Conservation (phyloP, 139 green algal genomes). For the Volvox reticuliferus region DNA sequence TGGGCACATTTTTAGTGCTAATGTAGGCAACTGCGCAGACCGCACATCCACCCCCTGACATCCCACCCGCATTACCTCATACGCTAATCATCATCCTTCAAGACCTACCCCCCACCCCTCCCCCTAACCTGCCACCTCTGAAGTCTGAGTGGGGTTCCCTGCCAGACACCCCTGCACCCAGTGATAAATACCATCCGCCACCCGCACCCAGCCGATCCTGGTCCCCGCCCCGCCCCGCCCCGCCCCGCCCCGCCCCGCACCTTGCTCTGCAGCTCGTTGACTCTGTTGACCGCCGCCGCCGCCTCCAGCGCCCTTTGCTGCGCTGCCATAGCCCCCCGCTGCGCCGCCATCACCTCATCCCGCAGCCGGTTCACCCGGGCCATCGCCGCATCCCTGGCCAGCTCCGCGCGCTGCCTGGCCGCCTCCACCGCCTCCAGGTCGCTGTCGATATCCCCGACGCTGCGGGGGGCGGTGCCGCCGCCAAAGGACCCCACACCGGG, state of each 20-base stretch:
- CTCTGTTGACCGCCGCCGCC: not conserved
- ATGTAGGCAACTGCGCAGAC: not conserved
- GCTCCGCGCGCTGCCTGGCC: constrained; percentile 38
- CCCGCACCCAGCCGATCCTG: not conserved
- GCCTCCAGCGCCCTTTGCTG: constrained; percentile 45
- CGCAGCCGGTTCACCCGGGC: constrained; percentile 1
- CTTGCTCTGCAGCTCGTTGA: constrained; percentile 47
- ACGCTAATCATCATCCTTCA: not conserved
- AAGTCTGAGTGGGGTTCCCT: too few relatives aligned
- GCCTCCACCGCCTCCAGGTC: constrained; percentile 48
- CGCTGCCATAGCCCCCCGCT: constrained; percentile 26
- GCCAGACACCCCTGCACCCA: not conserved
- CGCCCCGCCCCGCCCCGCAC: not conserved
- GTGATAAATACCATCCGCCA: not conserved
- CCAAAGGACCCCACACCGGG: not conserved
- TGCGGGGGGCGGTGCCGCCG: not conserved
- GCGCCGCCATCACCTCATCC: constrained; percentile 20
- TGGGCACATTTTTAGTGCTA: too few relatives aligned
- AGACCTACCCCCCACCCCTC: not conserved
- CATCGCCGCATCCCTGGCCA: constrained; percentile 5
- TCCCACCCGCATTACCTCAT: not conserved
- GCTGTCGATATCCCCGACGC: constrained; percentile 42
- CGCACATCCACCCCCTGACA: not conserved
- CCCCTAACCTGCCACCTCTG: too few relatives aligned
- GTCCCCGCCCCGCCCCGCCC: not conserved